phyloP scores from a whole-genome alignment of 352 stramenopile species.

The Phytopythium oedochilum region DNA sequence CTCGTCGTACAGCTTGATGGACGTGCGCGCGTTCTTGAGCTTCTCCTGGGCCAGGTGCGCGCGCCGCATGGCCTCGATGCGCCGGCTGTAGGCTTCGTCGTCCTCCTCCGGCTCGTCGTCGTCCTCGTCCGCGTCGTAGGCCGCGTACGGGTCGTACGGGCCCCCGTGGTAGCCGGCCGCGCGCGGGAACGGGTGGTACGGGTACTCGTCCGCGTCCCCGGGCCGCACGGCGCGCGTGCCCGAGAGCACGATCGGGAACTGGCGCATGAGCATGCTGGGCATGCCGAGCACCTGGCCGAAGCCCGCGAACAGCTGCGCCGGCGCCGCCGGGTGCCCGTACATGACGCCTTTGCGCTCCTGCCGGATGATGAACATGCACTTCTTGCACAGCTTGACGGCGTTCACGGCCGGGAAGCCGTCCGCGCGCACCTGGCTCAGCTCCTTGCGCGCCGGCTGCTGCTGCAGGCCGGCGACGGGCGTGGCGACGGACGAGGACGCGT shows the following conservation, averaged over 20 bases:
- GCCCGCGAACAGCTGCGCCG: slow-evolving; percentile 24
- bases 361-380: slow-evolving; percentile 64
- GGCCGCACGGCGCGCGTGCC: slow-evolving; percentile 14
- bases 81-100: slow-evolving; percentile 40
- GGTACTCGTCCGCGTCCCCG: slow-evolving; percentile 12
- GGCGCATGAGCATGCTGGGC: slow-evolving; percentile 36
- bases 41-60: slow-evolving; percentile 66
- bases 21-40: slow-evolving; percentile 38
- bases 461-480: slow-evolving; percentile 17
- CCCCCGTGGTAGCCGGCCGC: too few species aligned
- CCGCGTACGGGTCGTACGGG: slow-evolving; percentile 26
- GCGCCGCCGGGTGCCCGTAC: slow-evolving; percentile 9
- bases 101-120: slow-evolving; percentile 41
- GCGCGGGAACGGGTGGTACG: slow-evolving; percentile 6
- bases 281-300: slow-evolving; percentile 19
- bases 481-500: slow-evolving; percentile 1
- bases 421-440: slow-evolving; percentile 24
- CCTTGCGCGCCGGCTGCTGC: slow-evolving; percentile 40
- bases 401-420: slow-evolving; percentile 59
- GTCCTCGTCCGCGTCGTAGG: slow-evolving; percentile 27
- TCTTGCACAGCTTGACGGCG: slow-evolving; percentile 70
- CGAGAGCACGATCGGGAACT: slow-evolving; percentile 37
- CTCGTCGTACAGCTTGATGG: slow-evolving; percentile 43
- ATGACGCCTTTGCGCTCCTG: slow-evolving; percentile 59
- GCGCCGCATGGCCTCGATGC: slow-evolving; percentile 53